These are phyloP conservation scores for Leccinum pachyderme DNA, from an alignment of 1,284 basidiomycete genomes.

Conservation along the genomic window DNA sequence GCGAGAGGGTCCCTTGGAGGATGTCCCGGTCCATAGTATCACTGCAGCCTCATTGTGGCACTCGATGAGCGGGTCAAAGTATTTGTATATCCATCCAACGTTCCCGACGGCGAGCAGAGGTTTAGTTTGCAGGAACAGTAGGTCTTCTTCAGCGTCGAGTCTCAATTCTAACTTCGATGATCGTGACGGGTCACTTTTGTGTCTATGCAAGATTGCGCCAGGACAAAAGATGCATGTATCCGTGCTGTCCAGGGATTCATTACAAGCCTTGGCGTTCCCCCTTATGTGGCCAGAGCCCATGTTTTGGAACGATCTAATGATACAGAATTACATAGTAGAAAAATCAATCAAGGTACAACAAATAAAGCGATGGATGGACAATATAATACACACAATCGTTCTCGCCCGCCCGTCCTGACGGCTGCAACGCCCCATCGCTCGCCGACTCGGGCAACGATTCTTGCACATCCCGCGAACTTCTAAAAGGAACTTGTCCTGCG, in stretches of 20 bases:
- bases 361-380: slow-evolving; percentile 58
- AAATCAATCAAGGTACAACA: slow-evolving; percentile 1
- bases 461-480: slow-evolving; percentile 82
- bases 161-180: too few relatives aligned
- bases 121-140: too few relatives aligned
- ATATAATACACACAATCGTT: slow-evolving; percentile 74
- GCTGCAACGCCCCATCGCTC: slow-evolving; percentile 51
- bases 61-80: too few relatives aligned
- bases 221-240: slow-evolving; percentile 35
- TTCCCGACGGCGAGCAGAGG: too few relatives aligned
- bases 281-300: slow-evolving; percentile 31
- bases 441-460: slow-evolving; percentile 67
- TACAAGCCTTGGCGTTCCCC: slow-evolving; percentile 26
- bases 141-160: too few relatives aligned
- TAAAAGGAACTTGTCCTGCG: slow-evolving; percentile 82
- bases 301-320: slow-evolving; percentile 38
- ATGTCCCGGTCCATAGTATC: too few relatives aligned
- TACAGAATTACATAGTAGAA: too few relatives aligned
- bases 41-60: too few relatives aligned
- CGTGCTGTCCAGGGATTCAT: slow-evolving; percentile 29
- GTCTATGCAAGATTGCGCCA: slow-evolving; percentile 24
- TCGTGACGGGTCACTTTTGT: too few relatives aligned
- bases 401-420: slow-evolving; percentile 44
- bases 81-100: too few relatives aligned
- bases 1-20: too few relatives aligned